A percentile compares a stretch with the other conserved stretches of the same genome.
These are phyloP conservation scores for Geopyxis carbonaria DNA, from an alignment of 495 filamentous ascomycete genomes.

Conservation along the genomic window DNA sequence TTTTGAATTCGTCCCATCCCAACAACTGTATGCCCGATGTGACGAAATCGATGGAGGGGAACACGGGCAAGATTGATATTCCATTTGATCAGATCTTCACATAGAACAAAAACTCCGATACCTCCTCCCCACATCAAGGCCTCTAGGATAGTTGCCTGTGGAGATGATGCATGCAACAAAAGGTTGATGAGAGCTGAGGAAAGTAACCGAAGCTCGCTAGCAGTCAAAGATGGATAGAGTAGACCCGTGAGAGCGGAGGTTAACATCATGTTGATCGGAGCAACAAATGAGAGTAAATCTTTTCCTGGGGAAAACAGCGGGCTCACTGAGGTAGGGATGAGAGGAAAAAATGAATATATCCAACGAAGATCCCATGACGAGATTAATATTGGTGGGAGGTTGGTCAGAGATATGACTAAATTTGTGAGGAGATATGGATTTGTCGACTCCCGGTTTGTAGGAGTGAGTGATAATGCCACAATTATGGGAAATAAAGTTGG, in stretches of 20 bases:
- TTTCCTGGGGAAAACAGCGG: neutral
- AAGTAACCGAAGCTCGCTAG: slow-evolving; percentile 74
- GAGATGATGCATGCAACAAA: slow-evolving; percentile 56
- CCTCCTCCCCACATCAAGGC: slow-evolving; percentile 78
- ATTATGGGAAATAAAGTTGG: slow-evolving; percentile 59
- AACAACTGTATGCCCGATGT: slow-evolving; percentile 26
- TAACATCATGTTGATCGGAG: slow-evolving; percentile 25
- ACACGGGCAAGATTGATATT: slow-evolving; percentile 72
- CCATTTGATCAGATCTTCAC: slow-evolving; percentile 64
- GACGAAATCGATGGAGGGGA: slow-evolving; percentile 75
- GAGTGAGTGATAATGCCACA: slow-evolving; percentile 59
- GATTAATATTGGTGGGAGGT: slow-evolving; percentile 56
- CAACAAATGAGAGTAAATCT: slow-evolving; percentile 13
- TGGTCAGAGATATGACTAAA: slow-evolving; percentile 59
- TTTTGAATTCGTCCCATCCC: slow-evolving; percentile 17
- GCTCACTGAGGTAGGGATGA: slow-evolving; percentile 29
- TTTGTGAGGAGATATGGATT: slow-evolving; percentile 46
- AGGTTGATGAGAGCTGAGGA: slow-evolving; percentile 71
- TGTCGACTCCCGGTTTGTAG: slow-evolving; percentile 31
- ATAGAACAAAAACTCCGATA: slow-evolving; percentile 53
- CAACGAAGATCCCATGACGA: slow-evolving; percentile 39
- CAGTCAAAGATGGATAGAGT: slow-evolving; percentile 66
- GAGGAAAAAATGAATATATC: slow-evolving; percentile 54
- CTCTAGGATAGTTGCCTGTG: slow-evolving; percentile 70
- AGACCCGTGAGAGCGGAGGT: slow-evolving; percentile 56